Evolutionary conservation across 2,329 filamentous ascomycete species (phyloP), one percentile per base, ranked within the genome.

Genomic region (Didymellaceae sp.): DNA sequence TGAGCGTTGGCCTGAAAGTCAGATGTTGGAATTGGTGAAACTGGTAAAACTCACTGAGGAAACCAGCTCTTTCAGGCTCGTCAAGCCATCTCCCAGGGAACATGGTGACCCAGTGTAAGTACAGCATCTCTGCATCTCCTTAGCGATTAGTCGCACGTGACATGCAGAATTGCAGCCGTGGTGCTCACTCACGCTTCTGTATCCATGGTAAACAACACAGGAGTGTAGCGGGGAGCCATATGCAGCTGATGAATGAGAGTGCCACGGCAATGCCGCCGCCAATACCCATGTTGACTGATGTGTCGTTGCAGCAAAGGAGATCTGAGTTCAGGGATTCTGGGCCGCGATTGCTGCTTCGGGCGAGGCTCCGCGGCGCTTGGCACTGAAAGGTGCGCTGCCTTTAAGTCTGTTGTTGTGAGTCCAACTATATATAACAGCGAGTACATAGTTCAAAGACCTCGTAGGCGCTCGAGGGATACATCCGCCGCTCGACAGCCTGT

Each of bases 41-140:
- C 10, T 8, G 7, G 22, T n/a, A 13, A 24, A 21, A 62, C 67
- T 24, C 58, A 72, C 70, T 72, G 13, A 72, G 44, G 42, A 65
- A 73, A 1, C 70, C 70, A 28, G 67, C 64, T 67, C 69, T 66
- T 65, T 73, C 70, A 18, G 70, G 70, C 45, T 72, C 63, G 10
- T 60, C 56, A 11, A 72, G 58, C 67, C 68, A 70, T 55, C 65
- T 70, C 2, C 70, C 70, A 4, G 68, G 69, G 42, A 65, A 71
- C 25, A 73, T 58, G 0, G 68, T 71, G 21, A 73, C 56, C 58
- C 63, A 65, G 39, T 73, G 69, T 14, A 73, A 52, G 46, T 73
- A 73, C 2, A 73, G 53, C 70, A 72, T 71, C 53, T 70, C 69
- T 58, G 18, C 10, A 2, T 25, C 13, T 10, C 18, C 39, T 28